A percentile compares a stretch with the other conserved stretches of the same genome.
These are phyloP conservation scores for Sisymbrium irio DNA, from an alignment of 345 rosid species.

Conservation along the genomic window DNA sequence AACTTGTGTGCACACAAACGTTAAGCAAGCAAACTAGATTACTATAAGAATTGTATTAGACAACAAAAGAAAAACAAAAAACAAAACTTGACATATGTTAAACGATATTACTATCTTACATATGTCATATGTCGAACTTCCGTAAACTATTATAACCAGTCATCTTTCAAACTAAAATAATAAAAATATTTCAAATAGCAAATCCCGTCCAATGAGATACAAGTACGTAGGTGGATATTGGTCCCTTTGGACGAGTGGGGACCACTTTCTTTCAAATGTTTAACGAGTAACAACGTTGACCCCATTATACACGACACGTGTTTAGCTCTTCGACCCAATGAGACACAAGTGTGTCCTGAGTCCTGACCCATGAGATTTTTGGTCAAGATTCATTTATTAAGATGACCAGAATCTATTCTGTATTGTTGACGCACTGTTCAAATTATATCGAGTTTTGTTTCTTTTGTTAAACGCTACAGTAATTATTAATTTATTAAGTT, in stretches of 20 bases:
- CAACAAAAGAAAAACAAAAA: background rate
- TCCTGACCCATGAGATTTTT: background rate
- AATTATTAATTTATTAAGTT: background rate
- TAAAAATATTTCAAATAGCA: background rate
- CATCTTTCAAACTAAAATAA: background rate
- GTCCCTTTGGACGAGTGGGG: background rate
- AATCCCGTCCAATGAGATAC: background rate
- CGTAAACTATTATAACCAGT: background rate
- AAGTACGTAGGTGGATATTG: conserved; percentile 3
- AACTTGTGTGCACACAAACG: background rate
- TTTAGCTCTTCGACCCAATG: background rate
- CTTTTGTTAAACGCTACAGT: background rate
- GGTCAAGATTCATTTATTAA: background rate
- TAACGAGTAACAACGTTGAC: conserved; percentile 1
- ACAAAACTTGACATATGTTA: background rate
- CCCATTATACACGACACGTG: conserved; percentile 7
- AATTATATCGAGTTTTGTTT: background rate
- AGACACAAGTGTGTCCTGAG: background rate
- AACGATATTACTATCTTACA: background rate
- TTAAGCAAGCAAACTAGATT: background rate
- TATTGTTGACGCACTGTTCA: background rate
- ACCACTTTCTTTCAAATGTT: background rate
- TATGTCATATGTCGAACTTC: background rate
- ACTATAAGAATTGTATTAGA: background rate
- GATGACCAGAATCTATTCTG: background rate